Evolutionary conservation across 225 moss, liverwort and hornwort species (phyloP).

Genomic region (Climacium dendroides): DNA sequence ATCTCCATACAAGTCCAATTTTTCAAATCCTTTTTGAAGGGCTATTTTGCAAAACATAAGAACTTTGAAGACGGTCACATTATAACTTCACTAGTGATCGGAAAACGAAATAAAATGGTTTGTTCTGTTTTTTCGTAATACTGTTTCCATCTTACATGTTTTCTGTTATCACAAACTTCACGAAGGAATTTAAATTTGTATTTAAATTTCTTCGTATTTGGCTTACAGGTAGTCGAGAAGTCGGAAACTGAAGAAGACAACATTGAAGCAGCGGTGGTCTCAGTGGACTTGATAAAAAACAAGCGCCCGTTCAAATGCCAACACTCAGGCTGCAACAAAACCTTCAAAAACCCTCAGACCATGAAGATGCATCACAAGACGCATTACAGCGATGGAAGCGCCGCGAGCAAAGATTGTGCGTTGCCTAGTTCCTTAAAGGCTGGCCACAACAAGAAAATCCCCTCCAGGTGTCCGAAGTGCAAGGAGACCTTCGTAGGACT

Average conservation of each 20-base stretch:
- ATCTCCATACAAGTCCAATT: not conserved
- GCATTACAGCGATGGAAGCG: slow-evolving; percentile 25
- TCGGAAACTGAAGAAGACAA: slow-evolving; percentile 46
- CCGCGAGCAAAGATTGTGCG: slow-evolving; percentile 3
- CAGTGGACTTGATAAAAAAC: slow-evolving; percentile 41
- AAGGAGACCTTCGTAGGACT: slow-evolving; percentile 48
- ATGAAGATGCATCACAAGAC: slow-evolving; percentile 66
- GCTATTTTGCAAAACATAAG: not conserved
- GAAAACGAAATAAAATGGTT: not conserved
- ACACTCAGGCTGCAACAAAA: slow-evolving; percentile 28
- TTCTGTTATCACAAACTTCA: not conserved
- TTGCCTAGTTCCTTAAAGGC: slow-evolving; percentile 28
- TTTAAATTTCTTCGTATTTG: not conserved
- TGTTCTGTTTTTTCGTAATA: too few relatives aligned
- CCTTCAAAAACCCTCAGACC: slow-evolving; percentile 54
- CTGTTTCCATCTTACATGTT: too few relatives aligned
- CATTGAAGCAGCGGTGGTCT: slow-evolving; percentile 39
- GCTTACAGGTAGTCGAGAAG: slow-evolving; percentile 10
- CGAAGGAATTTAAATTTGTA: too few relatives aligned
- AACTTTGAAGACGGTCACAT: not conserved
- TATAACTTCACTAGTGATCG: too few relatives aligned
- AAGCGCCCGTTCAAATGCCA: slow-evolving; percentile 38
- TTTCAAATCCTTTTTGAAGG: not conserved
- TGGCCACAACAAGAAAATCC: slow-evolving; percentile 52
- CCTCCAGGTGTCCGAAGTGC: slow-evolving; percentile 40